phyloP scores from a whole-genome alignment of 2,329 filamentous ascomycete genomes.

The Trichoderma atroviride region DNA sequence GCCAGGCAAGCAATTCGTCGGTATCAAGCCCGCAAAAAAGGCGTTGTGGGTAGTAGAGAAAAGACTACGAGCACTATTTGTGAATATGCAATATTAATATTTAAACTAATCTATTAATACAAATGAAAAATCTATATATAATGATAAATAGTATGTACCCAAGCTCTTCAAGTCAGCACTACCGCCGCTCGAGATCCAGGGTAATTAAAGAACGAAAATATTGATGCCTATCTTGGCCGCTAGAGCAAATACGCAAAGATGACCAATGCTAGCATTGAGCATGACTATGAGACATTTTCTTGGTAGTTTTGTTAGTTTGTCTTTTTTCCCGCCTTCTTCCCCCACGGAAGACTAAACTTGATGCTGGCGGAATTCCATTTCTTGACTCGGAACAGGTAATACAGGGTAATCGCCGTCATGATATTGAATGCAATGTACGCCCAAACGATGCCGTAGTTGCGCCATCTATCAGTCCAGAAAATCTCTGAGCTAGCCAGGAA shows the following conservation, averaged over 20 bases:
- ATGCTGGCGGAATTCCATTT: constrained; percentile 34
- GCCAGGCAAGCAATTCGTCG: not conserved
- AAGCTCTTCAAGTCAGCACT: not conserved
- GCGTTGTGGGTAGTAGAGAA: too few species aligned
- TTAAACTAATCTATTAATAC: not conserved
- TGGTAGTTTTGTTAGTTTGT: not conserved
- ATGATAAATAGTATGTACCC: not conserved
- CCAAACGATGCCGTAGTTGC: constrained; percentile 72
- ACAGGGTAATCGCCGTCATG: constrained; percentile 58
- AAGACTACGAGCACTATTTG: not conserved
- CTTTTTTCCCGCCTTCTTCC: constrained; percentile 34
- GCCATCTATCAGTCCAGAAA: constrained; percentile 60
- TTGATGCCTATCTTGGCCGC: not conserved
- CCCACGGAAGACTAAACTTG: constrained; percentile 26
- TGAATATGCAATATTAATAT: not conserved
- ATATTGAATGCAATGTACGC: constrained; percentile 68
- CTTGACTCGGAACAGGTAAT: constrained; percentile 63
- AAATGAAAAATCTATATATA: constrained; percentile 2
- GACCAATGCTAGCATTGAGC: not conserved
- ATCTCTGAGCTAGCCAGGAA: constrained; percentile 54
- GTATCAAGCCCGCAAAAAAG: not conserved
- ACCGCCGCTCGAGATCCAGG: not conserved
- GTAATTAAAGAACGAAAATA: not conserved
- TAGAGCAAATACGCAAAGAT: not conserved
- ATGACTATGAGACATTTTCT: not conserved